These are phyloP conservation scores for Stenocarpella maydis DNA, from an alignment of 2,329 filamentous ascomycete genomes.

Conservation along the genomic window DNA sequence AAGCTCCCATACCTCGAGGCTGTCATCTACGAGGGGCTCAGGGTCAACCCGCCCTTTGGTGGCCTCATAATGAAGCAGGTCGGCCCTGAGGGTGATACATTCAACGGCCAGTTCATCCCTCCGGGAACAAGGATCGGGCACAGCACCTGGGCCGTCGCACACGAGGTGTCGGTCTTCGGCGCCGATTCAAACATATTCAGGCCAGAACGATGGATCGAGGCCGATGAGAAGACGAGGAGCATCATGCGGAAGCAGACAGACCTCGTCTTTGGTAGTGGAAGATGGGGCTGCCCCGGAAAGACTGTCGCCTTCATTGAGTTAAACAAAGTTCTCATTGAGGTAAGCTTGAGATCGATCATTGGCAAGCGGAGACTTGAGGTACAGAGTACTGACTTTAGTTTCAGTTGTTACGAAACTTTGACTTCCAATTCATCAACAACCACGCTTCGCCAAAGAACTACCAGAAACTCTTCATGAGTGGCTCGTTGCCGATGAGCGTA, in stretches of 20 bases:
- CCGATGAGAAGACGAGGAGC: conserved; percentile 26
- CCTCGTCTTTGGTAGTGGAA: conserved; percentile 25
- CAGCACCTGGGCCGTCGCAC: conserved; percentile 36
- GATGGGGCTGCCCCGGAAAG: conserved; percentile 29
- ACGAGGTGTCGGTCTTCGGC: conserved; percentile 35
- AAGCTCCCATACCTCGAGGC: conserved; percentile 38
- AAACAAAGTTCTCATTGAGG: conserved; percentile 28
- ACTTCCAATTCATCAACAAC: neutral
- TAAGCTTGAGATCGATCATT: neutral
- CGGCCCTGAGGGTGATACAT: conserved; percentile 33
- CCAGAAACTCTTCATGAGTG: conserved; percentile 1
- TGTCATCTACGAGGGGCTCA: conserved; percentile 39
- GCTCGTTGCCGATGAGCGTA: conserved; percentile 18
- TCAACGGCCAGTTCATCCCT: conserved; percentile 36
- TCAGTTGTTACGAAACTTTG: conserved; percentile 22
- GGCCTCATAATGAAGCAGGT: conserved; percentile 35
- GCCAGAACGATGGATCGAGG: conserved; percentile 36
- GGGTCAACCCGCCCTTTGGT: conserved; percentile 36
- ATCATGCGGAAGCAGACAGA: conserved; percentile 27
- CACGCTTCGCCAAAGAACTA: conserved; percentile 13
- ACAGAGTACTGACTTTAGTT: neutral
- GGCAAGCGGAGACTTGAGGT: neutral
- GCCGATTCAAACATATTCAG: conserved; percentile 32
- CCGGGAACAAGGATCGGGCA: conserved; percentile 35
- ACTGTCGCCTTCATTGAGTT: conserved; percentile 24